Base-by-base conservation (phyloP, 176 grass and related monocot species). In the Musa itinerans region DNA sequence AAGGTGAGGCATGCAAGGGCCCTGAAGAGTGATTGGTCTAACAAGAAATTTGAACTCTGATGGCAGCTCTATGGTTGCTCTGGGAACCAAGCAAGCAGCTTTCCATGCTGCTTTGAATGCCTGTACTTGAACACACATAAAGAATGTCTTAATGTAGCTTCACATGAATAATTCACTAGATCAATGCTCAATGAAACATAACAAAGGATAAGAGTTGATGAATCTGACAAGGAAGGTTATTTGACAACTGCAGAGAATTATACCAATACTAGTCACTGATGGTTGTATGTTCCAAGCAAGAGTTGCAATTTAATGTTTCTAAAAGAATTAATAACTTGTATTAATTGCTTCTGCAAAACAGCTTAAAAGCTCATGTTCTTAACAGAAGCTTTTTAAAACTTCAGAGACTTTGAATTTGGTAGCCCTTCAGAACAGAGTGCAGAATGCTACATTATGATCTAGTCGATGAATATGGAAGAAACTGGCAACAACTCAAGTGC, bases 31-130 rank as follows among this genome's bases (percentile, higher is more conserved):
- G 64, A 90, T 63, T 64, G 85, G 83, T 62, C 70, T 76, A 10
- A 87, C 11, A 16, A 93, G 78, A 78, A 90, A 90, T 50, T 22
- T 66, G 56, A 66, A 86, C n/a, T 56, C 80, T 51, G 85, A 83
- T 10, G 91, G 91, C 43, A 90, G 24, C 7, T 77, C 24, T 50
- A 93, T 56, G 11, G 83, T 93, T 34, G 91, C 80, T 52, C 52
- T 78, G 1, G 68, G 76, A 63, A 90, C 72, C 52, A 59, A 50
- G 79, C 91, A 93, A 34, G 91, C 87, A 53, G 54, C 54, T 73
- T 23, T 83, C 90, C 90, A 93, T 81, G 90, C 90, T 70, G 71
- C 81, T 54, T 79, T 67, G 34, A 93, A 80, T 74, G 87, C 85
- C 91, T 93, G 80, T 65, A 68, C 17, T 6, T 58, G 27, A 17